Conservation (phyloP, 192 early-diverging fungal genomes). For the Entomortierella beljakovae region DNA sequence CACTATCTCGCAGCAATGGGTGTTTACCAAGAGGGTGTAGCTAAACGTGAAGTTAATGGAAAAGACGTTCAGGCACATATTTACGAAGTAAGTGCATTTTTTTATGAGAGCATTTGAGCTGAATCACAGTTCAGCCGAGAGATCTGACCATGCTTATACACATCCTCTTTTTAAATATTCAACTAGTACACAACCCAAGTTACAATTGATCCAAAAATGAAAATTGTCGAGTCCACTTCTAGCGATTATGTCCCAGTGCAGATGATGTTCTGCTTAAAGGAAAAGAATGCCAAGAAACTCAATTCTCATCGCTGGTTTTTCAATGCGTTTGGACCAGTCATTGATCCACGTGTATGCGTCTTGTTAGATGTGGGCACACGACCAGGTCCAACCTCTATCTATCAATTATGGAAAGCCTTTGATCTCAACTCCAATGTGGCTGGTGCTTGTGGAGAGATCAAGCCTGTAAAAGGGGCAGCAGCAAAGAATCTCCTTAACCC, state of each 20-base stretch:
- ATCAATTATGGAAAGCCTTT: constrained; percentile 86
- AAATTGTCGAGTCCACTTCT: constrained; percentile 61
- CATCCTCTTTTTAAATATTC: background rate
- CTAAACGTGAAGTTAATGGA: constrained; percentile 73
- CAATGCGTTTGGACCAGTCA: constrained; percentile 68
- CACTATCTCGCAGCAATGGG: constrained; percentile 80
- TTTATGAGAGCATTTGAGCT: too few species aligned
- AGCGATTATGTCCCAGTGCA: constrained; percentile 75
- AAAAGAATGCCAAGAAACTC: constrained; percentile 91
- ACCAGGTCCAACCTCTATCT: constrained; percentile 76
- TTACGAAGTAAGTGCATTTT: constrained; percentile 57
- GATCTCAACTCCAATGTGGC: constrained; percentile 77
- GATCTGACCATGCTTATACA: background rate
- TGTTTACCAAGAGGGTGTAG: constrained; percentile 81
- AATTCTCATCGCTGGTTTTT: constrained; percentile 82
- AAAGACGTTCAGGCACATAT: constrained; percentile 72
- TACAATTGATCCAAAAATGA: constrained; percentile 74
- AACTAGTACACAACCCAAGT: constrained; percentile 79
- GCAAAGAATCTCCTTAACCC: constrained; percentile 77
- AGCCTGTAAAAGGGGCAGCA: constrained; percentile 61
- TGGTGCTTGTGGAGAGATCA: constrained; percentile 89
- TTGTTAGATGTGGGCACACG: constrained; percentile 85
- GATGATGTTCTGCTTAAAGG: constrained; percentile 85
- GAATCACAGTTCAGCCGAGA: too few species aligned
- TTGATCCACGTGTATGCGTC: constrained; percentile 70